Conservation (phyloP, 2,329 filamentous ascomycete species). For the Pseudophaeomoniella oleicola region DNA sequence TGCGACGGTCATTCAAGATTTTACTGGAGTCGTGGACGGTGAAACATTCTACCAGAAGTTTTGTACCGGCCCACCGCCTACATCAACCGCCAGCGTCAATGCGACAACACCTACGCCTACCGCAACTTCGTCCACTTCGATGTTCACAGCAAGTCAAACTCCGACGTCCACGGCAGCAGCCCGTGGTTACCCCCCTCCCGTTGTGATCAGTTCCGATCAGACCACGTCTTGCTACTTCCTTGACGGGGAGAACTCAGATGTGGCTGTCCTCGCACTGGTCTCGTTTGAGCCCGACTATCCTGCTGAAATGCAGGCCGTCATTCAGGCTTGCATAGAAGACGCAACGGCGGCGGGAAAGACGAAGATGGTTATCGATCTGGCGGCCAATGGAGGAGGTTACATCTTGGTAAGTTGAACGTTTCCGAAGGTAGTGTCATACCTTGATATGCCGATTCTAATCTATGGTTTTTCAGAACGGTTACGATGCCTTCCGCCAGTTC, state of each 20-base stretch:
- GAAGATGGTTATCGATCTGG: conserved; percentile 48
- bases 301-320: conserved; percentile 21
- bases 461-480: conserved; percentile 14
- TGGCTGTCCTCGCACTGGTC: conserved; percentile 29
- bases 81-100: not conserved
- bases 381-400: not conserved
- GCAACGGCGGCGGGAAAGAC: conserved; percentile 34
- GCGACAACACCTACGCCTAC: not conserved
- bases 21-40: conserved; percentile 23
- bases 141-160: conserved; percentile 8
- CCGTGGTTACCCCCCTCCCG: conserved; percentile 22
- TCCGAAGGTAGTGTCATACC: not conserved
- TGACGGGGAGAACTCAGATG: conserved; percentile 24
- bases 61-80: conserved; percentile 10
- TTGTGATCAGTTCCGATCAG: conserved; percentile 18
- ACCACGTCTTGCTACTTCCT: conserved; percentile 32
- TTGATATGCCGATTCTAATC: not conserved
- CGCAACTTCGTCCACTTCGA: conserved; percentile 4
- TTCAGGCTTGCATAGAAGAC: conserved; percentile 31
- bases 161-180: not conserved
- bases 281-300: not conserved
- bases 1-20: conserved; percentile 13
- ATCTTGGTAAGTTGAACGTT: not conserved
- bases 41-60: conserved; percentile 25
- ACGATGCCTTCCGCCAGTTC: conserved; percentile 37